A percentile compares a stretch with the other conserved stretches of the same genome.
Conservation (phyloP, 192 early-diverging fungal species). For the Polychytrium aggregatum region DNA sequence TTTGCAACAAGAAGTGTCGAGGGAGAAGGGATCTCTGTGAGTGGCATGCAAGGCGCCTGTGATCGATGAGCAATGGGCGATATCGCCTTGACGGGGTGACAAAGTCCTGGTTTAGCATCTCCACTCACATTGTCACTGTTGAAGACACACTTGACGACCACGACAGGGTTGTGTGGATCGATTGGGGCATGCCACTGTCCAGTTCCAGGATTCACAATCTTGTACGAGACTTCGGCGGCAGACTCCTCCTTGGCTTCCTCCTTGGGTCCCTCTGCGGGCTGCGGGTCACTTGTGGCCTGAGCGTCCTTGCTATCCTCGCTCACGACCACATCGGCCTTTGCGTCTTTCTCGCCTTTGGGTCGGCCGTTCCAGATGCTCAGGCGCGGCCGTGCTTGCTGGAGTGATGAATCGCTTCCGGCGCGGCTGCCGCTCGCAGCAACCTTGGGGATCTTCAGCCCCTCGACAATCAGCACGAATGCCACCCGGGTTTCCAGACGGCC, state of each 20-base stretch:
- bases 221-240: slow-evolving; percentile 5
- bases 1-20: not conserved
- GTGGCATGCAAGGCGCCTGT: not conserved
- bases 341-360: not conserved
- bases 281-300: no score
- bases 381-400: not conserved
- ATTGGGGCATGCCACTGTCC: slow-evolving; percentile 17
- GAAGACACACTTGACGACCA: slow-evolving; percentile 31
- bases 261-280: no score
- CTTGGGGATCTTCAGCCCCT: not conserved
- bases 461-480: slow-evolving; percentile 29
- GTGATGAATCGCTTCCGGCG: not conserved
- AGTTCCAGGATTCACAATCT: slow-evolving; percentile 32
- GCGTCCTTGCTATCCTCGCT: slow-evolving; percentile 4
- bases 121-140: slow-evolving; percentile 36
- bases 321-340: not conserved
- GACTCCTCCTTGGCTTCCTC: not conserved
- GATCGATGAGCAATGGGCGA: not conserved
- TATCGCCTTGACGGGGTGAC: no score
- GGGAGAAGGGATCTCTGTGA: not conserved
- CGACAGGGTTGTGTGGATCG: slow-evolving; percentile 28
- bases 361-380: not conserved
- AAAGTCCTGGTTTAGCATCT: not conserved
- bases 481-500: slow-evolving; percentile 29
- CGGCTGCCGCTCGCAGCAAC: not conserved